Evolutionary conservation across 345 rosid genomes (phyloP).

Genomic region (Gossypium arboreum): DNA sequence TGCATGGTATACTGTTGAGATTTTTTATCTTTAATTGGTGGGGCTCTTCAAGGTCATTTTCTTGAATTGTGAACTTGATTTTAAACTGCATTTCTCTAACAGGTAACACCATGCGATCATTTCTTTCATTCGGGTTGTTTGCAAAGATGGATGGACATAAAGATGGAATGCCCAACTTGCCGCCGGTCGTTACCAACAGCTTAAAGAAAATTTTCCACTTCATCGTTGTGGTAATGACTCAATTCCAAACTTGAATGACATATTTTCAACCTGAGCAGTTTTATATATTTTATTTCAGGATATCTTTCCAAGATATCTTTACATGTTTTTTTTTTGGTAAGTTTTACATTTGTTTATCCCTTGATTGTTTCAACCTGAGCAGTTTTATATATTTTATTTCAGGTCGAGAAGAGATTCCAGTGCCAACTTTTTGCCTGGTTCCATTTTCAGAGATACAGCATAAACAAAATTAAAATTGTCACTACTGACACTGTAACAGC

Average conservation of each 20-base stretch:
- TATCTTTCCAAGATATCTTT: not conserved
- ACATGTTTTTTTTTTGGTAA: too few relatives aligned
- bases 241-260: slow-evolving; percentile 6
- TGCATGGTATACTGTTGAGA: slow-evolving; percentile 60
- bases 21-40: slow-evolving; percentile 6
- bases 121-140: slow-evolving; percentile 91
- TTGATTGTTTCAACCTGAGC: not conserved
- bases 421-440: slow-evolving; percentile 21
- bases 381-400: slow-evolving; percentile 5
- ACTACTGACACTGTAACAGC: slow-evolving; percentile 11
- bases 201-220: slow-evolving; percentile 30
- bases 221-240: slow-evolving; percentile 33
- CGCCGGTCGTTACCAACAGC: slow-evolving; percentile 91
- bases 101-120: slow-evolving; percentile 98
- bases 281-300: too few relatives aligned
- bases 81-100: slow-evolving; percentile 19
- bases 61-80: not conserved
- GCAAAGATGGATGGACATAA: slow-evolving; percentile 99
- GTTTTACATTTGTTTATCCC: not conserved
- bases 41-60: not conserved
- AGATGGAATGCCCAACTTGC: slow-evolving; percentile 99
- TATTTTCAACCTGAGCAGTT: too few relatives aligned
- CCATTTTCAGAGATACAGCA: slow-evolving; percentile 22
- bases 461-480: slow-evolving; percentile 16
- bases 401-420: slow-evolving; percentile 25